phyloP scores from a whole-genome alignment of 163 green algal species.

The Volvox carteri region DNA sequence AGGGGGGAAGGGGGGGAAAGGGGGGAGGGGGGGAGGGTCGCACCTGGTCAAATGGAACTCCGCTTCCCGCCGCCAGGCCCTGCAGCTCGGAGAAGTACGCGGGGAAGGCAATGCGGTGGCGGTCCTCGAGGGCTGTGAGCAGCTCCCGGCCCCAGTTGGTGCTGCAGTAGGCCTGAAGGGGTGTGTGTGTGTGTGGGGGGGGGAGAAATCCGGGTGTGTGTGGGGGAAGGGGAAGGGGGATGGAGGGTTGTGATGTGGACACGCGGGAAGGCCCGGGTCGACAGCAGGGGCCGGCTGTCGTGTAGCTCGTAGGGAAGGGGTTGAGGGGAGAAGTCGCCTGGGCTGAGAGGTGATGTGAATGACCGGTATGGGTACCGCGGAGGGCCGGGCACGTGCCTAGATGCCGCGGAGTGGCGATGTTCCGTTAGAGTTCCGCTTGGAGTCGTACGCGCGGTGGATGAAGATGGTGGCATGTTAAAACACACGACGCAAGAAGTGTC shows the following conservation, averaged over 20 bases:
- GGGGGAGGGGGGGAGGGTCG: too few species aligned
- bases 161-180: slow-evolving; percentile 33
- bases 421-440: too few species aligned
- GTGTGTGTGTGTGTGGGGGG: neutral
- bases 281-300: too few species aligned
- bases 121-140: slow-evolving; percentile 11
- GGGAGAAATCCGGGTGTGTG: too few species aligned
- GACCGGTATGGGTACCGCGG: neutral
- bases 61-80: slow-evolving; percentile 45
- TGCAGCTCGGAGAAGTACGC: slow-evolving; percentile 43
- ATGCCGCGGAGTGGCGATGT: too few species aligned
- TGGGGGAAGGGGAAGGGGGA: neutral
- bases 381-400: too few species aligned
- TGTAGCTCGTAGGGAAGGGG: too few species aligned
- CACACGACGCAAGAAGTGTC: too few species aligned
- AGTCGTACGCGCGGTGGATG: too few species aligned
- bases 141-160: slow-evolving; percentile 38
- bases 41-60: slow-evolving; percentile 46
- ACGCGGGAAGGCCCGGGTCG: too few species aligned
- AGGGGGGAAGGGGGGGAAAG: neutral
- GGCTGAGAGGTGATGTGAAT: neutral
- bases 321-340: neutral
- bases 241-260: neutral
- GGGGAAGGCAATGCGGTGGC: slow-evolving; percentile 35
- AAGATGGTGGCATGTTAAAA: too few species aligned